phyloP scores from a whole-genome alignment of 164 flowering plant genomes.

The Magnolia changhungtana region DNA sequence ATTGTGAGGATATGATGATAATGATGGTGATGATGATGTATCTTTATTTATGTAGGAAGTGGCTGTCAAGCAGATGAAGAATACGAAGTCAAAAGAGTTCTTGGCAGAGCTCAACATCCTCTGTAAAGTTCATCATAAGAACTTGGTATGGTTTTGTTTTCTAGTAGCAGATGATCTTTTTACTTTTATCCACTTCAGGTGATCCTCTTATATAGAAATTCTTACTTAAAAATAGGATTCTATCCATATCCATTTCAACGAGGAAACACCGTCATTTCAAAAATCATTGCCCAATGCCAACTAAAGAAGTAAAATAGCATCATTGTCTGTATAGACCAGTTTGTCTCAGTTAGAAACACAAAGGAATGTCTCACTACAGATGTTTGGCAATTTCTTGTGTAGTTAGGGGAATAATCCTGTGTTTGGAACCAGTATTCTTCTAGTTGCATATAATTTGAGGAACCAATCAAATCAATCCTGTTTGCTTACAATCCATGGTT shows the following conservation, averaged over 20 bases:
- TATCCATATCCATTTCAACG: no score
- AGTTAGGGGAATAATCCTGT: neutral
- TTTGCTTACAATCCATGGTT: neutral
- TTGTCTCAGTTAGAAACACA: neutral
- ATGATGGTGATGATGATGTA: neutral
- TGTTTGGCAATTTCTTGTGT: neutral
- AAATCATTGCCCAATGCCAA: no score
- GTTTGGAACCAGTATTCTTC: neutral
- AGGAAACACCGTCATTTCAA: no score
- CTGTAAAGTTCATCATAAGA: slow-evolving; percentile 31
- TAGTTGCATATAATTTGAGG: neutral
- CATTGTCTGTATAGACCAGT: neutral
- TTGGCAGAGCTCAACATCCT: slow-evolving; percentile 33
- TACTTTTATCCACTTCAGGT: neutral
- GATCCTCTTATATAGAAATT: neutral
- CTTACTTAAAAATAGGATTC: no score
- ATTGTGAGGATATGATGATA: neutral
- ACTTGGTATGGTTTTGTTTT: slow-evolving; percentile 25
- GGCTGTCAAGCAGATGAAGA: slow-evolving; percentile 44
- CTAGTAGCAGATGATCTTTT: neutral
- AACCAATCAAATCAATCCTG: neutral
- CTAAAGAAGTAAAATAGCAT: no score
- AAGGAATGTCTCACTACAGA: neutral
- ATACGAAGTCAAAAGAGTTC: slow-evolving; percentile 39
- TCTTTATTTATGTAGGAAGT: slow-evolving; percentile 23